A percentile compares a stretch with the other conserved stretches of the same genome.
Conservation (phyloP, 805 yeast genomes). For the Kluyveromyces starmeri region DNA sequence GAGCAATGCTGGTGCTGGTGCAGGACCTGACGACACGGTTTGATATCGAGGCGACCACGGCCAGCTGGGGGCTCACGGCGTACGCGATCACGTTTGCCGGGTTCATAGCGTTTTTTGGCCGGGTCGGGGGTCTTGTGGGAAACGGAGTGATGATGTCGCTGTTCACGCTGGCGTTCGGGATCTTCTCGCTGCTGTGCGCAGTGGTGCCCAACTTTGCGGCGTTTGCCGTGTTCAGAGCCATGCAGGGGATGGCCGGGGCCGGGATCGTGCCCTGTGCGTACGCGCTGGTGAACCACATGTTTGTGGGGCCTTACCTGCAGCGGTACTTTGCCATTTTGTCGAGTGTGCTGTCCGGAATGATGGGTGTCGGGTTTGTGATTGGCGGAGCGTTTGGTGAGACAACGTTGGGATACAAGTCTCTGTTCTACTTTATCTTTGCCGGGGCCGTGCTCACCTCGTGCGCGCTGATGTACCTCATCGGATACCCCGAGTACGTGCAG, state of each 20-base stretch:
- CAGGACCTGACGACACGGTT: background rate
- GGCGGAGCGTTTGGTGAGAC: constrained; percentile 39
- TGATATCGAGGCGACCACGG: background rate
- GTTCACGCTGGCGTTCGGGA: constrained; percentile 19
- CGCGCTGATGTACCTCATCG: background rate
- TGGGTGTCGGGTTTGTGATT: constrained; percentile 34
- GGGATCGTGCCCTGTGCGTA: constrained; percentile 33
- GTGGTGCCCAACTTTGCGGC: constrained; percentile 30
- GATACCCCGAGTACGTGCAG: constrained; percentile 16
- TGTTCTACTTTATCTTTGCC: constrained; percentile 34
- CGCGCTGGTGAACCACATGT: constrained; percentile 28
- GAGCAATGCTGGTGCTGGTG: constrained; percentile 1
- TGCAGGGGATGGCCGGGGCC: constrained; percentile 39
- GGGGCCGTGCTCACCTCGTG: constrained; percentile 4
- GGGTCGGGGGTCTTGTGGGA: constrained; percentile 36
- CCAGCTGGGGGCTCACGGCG: constrained; percentile 34
- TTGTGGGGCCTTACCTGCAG: constrained; percentile 22
- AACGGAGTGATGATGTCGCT: constrained; percentile 25
- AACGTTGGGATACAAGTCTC: constrained; percentile 32
- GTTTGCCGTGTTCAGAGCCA: constrained; percentile 35
- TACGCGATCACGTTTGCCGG: constrained; percentile 39
- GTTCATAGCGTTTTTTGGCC: constrained; percentile 36
- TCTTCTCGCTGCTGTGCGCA: constrained; percentile 31
- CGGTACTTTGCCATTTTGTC: constrained; percentile 23
- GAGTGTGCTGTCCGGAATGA: constrained; percentile 21